phyloP scores from a whole-genome alignment of 305 asterid genomes.

The Coffea humblotiana region DNA sequence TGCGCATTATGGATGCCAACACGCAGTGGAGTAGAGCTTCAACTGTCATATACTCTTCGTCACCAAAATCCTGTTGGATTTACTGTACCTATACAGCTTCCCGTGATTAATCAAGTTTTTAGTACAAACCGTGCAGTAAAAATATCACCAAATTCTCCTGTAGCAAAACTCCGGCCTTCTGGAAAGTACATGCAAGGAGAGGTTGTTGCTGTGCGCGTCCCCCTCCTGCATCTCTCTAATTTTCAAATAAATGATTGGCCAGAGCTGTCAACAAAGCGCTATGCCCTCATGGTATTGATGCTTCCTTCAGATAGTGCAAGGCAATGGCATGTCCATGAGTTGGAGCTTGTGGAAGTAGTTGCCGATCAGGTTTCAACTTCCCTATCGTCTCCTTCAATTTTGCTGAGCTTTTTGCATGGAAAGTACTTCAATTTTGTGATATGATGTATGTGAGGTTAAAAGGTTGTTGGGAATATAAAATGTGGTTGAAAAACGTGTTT shows the following conservation, averaged over 20 bases:
- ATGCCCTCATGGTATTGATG: constrained; percentile 98
- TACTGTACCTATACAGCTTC: constrained; percentile 88
- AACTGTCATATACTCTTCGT: constrained; percentile 90
- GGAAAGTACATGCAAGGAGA: constrained; percentile 88
- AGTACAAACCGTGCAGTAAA: constrained; percentile 71
- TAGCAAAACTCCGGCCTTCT: constrained; percentile 76
- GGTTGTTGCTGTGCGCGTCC: constrained; percentile 98
- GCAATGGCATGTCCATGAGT: constrained; percentile 92
- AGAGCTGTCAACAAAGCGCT: constrained; percentile 82
- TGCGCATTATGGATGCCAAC: constrained; percentile 99
- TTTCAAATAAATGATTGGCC: constrained; percentile 99
- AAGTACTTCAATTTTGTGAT: background rate
- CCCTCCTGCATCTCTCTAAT: constrained; percentile 81
- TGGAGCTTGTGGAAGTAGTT: constrained; percentile 99
- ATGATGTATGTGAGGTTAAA: no score
- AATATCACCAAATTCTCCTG: constrained; percentile 84
- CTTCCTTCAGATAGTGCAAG: constrained; percentile 97
- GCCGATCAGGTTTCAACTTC: constrained; percentile 83
- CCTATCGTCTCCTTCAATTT: background rate
- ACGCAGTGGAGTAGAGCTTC: constrained; percentile 86
- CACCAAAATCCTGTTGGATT: constrained; percentile 90
- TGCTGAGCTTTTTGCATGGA: background rate
- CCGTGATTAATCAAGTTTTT: constrained; percentile 78
- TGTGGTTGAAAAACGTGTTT: no score
- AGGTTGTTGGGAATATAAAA: no score